These are phyloP conservation scores for Annona squamosa DNA, from an alignment of 164 flowering plant genomes.

Conservation along the genomic window DNA sequence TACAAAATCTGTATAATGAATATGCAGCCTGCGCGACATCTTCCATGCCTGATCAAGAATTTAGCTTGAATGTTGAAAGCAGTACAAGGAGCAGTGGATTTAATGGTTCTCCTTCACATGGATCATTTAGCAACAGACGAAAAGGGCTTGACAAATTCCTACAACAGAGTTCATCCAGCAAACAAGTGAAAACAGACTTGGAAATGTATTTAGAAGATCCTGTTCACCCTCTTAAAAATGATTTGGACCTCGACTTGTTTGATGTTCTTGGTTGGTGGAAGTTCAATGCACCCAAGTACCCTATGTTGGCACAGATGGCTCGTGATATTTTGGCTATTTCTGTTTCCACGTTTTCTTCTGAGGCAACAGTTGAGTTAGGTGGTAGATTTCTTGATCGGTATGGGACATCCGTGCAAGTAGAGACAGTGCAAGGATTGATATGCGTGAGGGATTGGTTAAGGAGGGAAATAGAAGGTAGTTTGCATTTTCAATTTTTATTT, in stretches of 20 bases:
- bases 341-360: slow-evolving; percentile 5
- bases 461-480: slow-evolving; percentile 5
- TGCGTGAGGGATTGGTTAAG: slow-evolving; percentile 7
- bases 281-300: slow-evolving; percentile 16
- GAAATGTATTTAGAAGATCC: slow-evolving; percentile 10
- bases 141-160: slow-evolving; percentile 60
- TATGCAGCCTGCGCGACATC: slow-evolving; percentile 24
- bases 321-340: slow-evolving; percentile 13
- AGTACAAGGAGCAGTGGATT: neutral
- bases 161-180: slow-evolving; percentile 35
- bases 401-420: slow-evolving; percentile 6
- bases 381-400: slow-evolving; percentile 8
- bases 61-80: neutral
- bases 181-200: slow-evolving; percentile 19
- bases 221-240: neutral
- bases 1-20: slow-evolving; percentile 60
- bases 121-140: slow-evolving; percentile 25
- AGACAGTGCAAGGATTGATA: slow-evolving; percentile 1
- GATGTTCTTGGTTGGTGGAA: slow-evolving; percentile 23
- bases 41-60: neutral
- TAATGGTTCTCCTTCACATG: neutral
- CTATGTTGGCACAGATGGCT: slow-evolving; percentile 9
- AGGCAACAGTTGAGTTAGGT: slow-evolving; percentile 1
- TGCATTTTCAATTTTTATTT: neutral
- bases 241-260: slow-evolving; percentile 5